Conservation (phyloP, 768 basidiomycete species). For the Leccinellum albellum region DNA sequence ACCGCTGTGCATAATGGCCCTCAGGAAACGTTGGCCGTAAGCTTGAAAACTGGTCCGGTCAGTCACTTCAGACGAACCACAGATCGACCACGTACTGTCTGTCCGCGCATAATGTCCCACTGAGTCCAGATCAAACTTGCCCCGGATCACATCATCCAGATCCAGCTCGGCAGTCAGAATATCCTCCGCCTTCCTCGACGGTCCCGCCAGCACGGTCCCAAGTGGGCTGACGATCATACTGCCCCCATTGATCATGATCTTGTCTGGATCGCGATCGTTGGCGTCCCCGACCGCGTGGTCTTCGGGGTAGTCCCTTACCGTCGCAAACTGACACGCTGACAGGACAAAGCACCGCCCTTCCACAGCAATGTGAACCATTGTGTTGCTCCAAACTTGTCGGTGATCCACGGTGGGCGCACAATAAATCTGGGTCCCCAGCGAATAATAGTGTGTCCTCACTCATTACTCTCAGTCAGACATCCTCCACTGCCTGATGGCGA, state of each 20-base stretch:
- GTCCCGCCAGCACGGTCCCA: conserved; percentile 58
- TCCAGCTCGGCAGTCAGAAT: conserved; percentile 56
- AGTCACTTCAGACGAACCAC: conserved; percentile 1
- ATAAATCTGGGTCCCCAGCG: conserved; percentile 55
- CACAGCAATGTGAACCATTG: conserved; percentile 61
- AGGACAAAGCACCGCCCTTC: conserved; percentile 71
- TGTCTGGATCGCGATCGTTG: conserved; percentile 38
- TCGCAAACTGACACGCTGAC: conserved; percentile 56
- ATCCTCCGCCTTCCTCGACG: conserved; percentile 49
- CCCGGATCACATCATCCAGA: conserved; percentile 51
- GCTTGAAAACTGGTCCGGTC: conserved; percentile 25
- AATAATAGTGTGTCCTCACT: conserved; percentile 62
- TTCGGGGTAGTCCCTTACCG: conserved; percentile 50
- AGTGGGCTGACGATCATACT: conserved; percentile 58
- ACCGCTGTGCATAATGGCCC: not conserved
- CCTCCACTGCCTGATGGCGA: not conserved
- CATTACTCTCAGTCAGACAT: not conserved
- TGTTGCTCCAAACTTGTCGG: conserved; percentile 50
- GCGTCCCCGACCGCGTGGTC: conserved; percentile 42
- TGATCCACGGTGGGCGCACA: conserved; percentile 66
- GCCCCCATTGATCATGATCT: conserved; percentile 59
- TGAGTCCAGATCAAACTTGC: conserved; percentile 61
- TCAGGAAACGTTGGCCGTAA: conserved; percentile 11
- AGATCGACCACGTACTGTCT: conserved; percentile 40
- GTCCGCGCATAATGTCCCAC: conserved; percentile 60